phyloP scores from a whole-genome alignment of 176 grass and related monocot genomes.

The Raddia distichophylla region DNA sequence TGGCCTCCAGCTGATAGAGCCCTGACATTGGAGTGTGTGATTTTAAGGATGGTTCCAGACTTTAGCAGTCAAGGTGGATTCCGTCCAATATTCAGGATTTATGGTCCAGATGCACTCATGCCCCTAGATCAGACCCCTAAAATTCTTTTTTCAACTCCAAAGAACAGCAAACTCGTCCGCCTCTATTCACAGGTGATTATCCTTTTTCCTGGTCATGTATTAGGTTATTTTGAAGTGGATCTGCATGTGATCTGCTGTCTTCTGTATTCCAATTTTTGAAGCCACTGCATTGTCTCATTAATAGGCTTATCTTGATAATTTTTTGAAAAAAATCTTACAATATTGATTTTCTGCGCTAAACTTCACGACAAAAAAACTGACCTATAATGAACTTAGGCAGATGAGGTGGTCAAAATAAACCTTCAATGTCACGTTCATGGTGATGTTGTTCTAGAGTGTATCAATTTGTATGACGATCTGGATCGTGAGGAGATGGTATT shows the following conservation, averaged over 20 bases:
- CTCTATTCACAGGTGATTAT: slow-evolving; percentile 77
- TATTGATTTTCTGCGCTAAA: slow-evolving; percentile 11
- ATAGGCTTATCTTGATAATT: not conserved
- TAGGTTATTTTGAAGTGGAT: slow-evolving; percentile 1
- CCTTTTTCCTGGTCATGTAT: slow-evolving; percentile 18
- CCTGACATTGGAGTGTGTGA: slow-evolving; percentile 77
- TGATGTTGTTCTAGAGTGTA: slow-evolving; percentile 90
- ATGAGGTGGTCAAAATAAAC: slow-evolving; percentile 84
- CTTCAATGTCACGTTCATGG: slow-evolving; percentile 87
- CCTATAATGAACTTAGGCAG: slow-evolving; percentile 66
- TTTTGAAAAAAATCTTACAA: slow-evolving; percentile 13
- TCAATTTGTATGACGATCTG: slow-evolving; percentile 67
- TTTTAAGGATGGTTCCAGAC: slow-evolving; percentile 78
- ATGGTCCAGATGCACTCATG: slow-evolving; percentile 81
- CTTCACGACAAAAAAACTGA: slow-evolving; percentile 17
- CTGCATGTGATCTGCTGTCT: not conserved
- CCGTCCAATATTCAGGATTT: slow-evolving; percentile 85
- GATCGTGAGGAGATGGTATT: slow-evolving; percentile 84
- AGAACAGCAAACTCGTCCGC: slow-evolving; percentile 60
- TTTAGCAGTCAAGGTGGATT: slow-evolving; percentile 73
- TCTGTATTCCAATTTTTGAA: slow-evolving; percentile 15
- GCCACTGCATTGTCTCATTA: not conserved
- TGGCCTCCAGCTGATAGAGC: slow-evolving; percentile 86
- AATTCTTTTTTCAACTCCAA: slow-evolving; percentile 90
- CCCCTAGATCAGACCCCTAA: slow-evolving; percentile 68